A percentile compares a stretch with the other conserved stretches of the same genome.
phyloP scores from a whole-genome alignment of 306 rosid species.

The Oxytropis ochrocephala region DNA sequence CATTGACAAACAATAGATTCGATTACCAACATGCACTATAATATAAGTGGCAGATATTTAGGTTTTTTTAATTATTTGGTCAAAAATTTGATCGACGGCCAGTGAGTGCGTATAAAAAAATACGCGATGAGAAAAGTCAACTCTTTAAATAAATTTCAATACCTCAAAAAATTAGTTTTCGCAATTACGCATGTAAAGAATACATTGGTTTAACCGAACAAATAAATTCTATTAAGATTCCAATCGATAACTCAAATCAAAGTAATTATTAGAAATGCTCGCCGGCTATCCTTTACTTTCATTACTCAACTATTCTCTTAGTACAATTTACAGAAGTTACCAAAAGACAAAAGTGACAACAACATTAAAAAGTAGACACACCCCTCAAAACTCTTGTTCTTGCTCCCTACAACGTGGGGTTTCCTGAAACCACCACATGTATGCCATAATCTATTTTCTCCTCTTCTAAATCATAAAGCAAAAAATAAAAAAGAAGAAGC shows the following conservation, averaged over 20 bases:
- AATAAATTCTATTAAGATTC: slow-evolving; percentile 26
- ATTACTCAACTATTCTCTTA: slow-evolving; percentile 7
- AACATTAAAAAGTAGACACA: slow-evolving; percentile 10
- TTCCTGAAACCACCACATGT: slow-evolving; percentile 23
- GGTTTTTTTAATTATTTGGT: too few relatives aligned
- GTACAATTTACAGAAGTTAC: slow-evolving; percentile 18
- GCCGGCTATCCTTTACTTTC: slow-evolving; percentile 3
- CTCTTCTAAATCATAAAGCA: background rate
- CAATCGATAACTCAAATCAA: background rate
- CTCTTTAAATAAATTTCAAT: too few relatives aligned
- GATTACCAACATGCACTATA: too few relatives aligned
- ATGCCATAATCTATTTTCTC: background rate
- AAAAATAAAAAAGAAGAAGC: background rate
- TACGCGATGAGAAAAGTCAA: too few relatives aligned
- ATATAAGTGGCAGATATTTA: too few relatives aligned
- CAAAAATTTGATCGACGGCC: too few relatives aligned
- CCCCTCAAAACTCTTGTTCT: slow-evolving; percentile 19
- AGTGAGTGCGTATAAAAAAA: too few relatives aligned
- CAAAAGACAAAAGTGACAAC: slow-evolving; percentile 12
- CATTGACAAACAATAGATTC: background rate
- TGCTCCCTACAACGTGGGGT: slow-evolving; percentile 51
- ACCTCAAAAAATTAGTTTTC: too few relatives aligned
- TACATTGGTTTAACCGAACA: too few relatives aligned
- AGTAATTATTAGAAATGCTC: background rate
- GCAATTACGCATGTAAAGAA: too few relatives aligned